These are phyloP conservation scores for Allium fistulosum DNA, from an alignment of 106 monocot genomes.

Conservation along the genomic window DNA sequence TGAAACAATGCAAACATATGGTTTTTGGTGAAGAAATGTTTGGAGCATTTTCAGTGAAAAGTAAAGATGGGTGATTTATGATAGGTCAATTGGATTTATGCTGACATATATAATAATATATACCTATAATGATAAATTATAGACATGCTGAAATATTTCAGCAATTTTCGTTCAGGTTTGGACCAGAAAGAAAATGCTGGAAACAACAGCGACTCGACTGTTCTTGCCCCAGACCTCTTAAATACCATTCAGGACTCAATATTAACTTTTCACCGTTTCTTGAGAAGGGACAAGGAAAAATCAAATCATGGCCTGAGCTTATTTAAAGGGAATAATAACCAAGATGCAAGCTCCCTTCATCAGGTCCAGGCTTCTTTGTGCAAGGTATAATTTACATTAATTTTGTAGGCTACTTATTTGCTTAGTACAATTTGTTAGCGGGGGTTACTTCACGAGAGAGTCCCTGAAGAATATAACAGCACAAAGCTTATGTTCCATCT, in stretches of 20 bases:
- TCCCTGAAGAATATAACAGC: too few species aligned
- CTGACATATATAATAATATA: too few species aligned
- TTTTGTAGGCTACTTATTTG: background rate
- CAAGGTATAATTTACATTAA: constrained; percentile 35
- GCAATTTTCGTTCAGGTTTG: constrained; percentile 23
- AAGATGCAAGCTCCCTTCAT: constrained; percentile 52
- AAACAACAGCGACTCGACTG: constrained; percentile 20
- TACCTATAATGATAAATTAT: too few species aligned
- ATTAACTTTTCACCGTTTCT: constrained; percentile 56
- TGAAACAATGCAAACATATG: too few species aligned
- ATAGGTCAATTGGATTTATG: too few species aligned
- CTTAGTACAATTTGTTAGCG: too few species aligned
- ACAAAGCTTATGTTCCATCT: too few species aligned
- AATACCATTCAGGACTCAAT: constrained; percentile 64
- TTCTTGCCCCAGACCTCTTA: constrained; percentile 45
- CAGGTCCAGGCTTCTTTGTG: constrained; percentile 67
- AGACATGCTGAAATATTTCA: too few species aligned
- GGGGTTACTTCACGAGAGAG: too few species aligned
- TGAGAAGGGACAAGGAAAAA: constrained; percentile 71
- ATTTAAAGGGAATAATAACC: constrained; percentile 34
- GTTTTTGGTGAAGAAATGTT: too few species aligned
- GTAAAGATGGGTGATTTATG: too few species aligned
- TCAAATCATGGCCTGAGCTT: constrained; percentile 16
- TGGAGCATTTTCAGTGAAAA: too few species aligned
- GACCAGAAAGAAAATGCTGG: constrained; percentile 25